Base-by-base conservation (phyloP, 2,329 filamentous ascomycete species). In the Cadophora malorum region DNA sequence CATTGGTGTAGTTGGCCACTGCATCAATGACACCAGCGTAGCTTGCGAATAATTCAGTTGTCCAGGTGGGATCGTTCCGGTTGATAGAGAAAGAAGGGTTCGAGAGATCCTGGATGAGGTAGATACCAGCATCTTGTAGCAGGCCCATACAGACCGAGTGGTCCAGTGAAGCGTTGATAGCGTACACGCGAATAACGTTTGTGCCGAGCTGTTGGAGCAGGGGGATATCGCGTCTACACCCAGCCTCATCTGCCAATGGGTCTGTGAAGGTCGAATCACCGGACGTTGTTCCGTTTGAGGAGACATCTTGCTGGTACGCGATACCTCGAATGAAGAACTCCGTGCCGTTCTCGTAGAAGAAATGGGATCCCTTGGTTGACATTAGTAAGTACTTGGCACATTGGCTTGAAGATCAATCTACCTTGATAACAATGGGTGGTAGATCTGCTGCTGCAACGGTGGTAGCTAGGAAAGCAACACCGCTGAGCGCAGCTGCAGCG, bases 281-380 rank as follows among this genome's bases (percentile, higher is more conserved):
- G 47, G 82, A 83, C 65, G 83, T 82, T 67, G 77, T 77, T 70
- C 88, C 86, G 63, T 84, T 85, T 63, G 86, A 83, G 72, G 83
- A 84, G 72, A 84, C 84, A 75, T 95, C 92, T 83, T 94, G 89
- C 84, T 99, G 96, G 83, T 99, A 99, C 74, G 96, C 96, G 75
- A 99, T 85, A 83, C 96, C 96, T 81, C 91, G 93, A 80, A 98
- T 93, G 85, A 89, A 97, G 86, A 97, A 95, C 81, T 96, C 94
- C 78, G 87, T 87, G 74, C 92, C 77, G 65, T 78, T 78, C 90
- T 87, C 90, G 76, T 66, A 76, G 64, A 73, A 73, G 72, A 78
- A 79, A 66, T 79, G 77, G 49, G 76, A 76, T 16, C 77, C 77
- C 77, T 79, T 63, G n/a, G 10, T 16, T 12, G 45, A 16, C 31